A percentile compares a stretch with the other conserved stretches of the same genome.
phyloP scores from a whole-genome alignment of 2,329 filamentous ascomycete species.

The Pestalotiopsis fici region DNA sequence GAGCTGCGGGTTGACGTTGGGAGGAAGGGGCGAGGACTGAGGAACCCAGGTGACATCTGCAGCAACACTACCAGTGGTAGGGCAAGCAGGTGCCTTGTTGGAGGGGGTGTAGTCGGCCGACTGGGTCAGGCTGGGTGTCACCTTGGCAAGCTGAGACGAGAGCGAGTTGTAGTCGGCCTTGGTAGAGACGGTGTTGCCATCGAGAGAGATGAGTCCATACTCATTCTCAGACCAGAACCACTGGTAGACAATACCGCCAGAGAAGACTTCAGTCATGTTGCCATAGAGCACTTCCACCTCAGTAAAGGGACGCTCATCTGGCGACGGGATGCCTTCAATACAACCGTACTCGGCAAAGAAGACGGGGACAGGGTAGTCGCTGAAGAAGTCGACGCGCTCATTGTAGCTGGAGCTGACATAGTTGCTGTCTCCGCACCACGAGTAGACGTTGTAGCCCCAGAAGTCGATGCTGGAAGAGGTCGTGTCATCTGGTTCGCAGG shows the following conservation, averaged over 20 bases:
- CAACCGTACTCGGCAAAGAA: constrained; percentile 99
- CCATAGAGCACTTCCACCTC: constrained; percentile 85
- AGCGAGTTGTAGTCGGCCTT: constrained; percentile 76
- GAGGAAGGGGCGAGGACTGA: constrained; percentile 68
- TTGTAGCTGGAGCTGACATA: constrained; percentile 79
- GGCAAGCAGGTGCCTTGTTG: constrained; percentile 75
- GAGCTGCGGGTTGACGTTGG: constrained; percentile 74
- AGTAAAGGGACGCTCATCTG: constrained; percentile 73
- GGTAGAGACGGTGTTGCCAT: constrained; percentile 61
- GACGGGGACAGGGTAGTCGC: constrained; percentile 85
- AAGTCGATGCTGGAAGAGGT: constrained; percentile 73
- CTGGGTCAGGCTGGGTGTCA: constrained; percentile 66
- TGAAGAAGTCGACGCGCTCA: constrained; percentile 82
- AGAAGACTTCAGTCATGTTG: constrained; percentile 84
- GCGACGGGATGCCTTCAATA: constrained; percentile 62
- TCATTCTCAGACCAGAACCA: constrained; percentile 91
- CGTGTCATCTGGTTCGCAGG: constrained; percentile 69
- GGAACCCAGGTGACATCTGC: constrained; percentile 69
- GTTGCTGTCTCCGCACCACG: constrained; percentile 89
- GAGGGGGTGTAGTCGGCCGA: constrained; percentile 70
- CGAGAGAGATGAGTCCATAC: constrained; percentile 74
- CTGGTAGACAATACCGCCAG: constrained; percentile 98
- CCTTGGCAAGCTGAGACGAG: constrained; percentile 68
- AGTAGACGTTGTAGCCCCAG: constrained; percentile 99
- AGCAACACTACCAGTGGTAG: constrained; percentile 50